These are phyloP conservation scores for Leccinum variicolor DNA, from an alignment of 768 basidiomycete genomes.

Conservation along the genomic window DNA sequence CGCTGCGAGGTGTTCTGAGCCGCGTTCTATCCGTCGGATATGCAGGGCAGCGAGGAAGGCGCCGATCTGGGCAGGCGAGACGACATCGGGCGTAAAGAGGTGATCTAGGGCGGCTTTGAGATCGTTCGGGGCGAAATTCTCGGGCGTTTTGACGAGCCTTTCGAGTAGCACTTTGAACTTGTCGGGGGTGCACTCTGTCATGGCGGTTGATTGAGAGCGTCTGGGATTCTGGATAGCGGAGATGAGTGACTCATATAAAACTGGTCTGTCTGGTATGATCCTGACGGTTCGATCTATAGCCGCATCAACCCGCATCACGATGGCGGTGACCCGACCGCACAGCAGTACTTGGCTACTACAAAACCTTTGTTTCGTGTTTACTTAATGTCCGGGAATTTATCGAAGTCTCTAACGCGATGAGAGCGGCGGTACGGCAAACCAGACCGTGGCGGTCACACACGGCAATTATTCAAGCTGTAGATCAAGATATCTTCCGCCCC, in stretches of 20 bases:
- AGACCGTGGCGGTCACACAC: conserved; percentile 49
- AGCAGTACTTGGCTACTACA: neutral
- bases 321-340: neutral
- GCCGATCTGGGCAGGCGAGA: conserved; percentile 75
- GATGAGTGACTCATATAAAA: neutral
- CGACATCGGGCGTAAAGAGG: conserved; percentile 61
- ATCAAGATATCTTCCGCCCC: conserved; percentile 93
- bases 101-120: conserved; percentile 70
- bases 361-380: neutral
- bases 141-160: conserved; percentile 76
- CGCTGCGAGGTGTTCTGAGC: conserved; percentile 73
- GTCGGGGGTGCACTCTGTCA: conserved; percentile 35
- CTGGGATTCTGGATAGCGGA: neutral
- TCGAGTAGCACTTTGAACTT: conserved; percentile 77
- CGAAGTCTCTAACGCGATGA: neutral
- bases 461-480: conserved; percentile 89
- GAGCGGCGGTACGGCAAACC: neutral
- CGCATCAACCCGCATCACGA: neutral
- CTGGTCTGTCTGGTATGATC: neutral
- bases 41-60: conserved; percentile 88
- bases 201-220: conserved; percentile 1
- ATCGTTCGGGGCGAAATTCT: conserved; percentile 77
- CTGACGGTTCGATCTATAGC: neutral
- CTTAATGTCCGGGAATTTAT: neutral
- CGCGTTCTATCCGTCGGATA: conserved; percentile 70